Evolutionary conservation across 305 asterid species (phyloP).

Genomic region (Rubia peregrina): DNA sequence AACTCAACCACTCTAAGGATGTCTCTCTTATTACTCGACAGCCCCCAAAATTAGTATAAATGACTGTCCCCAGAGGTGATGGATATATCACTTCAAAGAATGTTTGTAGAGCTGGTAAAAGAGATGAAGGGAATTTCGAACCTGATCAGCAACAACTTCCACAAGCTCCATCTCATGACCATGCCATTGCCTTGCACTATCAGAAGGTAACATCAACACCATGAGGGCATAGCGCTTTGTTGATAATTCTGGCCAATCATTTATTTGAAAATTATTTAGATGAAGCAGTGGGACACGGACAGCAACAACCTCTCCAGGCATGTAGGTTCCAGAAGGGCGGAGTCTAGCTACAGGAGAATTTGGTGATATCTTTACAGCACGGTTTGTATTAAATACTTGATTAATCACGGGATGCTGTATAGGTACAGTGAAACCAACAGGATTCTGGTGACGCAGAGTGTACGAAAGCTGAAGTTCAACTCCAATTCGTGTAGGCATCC

Average conservation of each 20-base stretch:
- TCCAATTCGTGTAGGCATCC: constrained; percentile 99
- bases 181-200: constrained; percentile 98
- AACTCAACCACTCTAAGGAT: not conserved
- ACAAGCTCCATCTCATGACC: constrained; percentile 96
- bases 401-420: constrained; percentile 72
- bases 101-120: not conserved
- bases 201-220: constrained; percentile 97
- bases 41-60: not conserved
- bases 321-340: constrained; percentile 65
- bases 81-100: not conserved
- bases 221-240: constrained; percentile 90
- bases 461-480: constrained; percentile 93
- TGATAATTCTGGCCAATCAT: constrained; percentile 96
- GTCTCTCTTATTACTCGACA: not conserved
- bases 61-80: not conserved
- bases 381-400: constrained; percentile 74
- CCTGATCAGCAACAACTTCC: constrained; percentile 99
- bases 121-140: constrained; percentile 19
- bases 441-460: constrained; percentile 87
- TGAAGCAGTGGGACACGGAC: constrained; percentile 94
- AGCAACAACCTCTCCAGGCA: constrained; percentile 97
- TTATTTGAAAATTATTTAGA: constrained; percentile 82
- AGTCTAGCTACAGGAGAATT: constrained; percentile 79
- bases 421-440: constrained; percentile 87
- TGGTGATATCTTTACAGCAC: constrained; percentile 77